Conservation (phyloP, 1,139 yeast genomes). For the Protomyces lactucae-debilis region DNA sequence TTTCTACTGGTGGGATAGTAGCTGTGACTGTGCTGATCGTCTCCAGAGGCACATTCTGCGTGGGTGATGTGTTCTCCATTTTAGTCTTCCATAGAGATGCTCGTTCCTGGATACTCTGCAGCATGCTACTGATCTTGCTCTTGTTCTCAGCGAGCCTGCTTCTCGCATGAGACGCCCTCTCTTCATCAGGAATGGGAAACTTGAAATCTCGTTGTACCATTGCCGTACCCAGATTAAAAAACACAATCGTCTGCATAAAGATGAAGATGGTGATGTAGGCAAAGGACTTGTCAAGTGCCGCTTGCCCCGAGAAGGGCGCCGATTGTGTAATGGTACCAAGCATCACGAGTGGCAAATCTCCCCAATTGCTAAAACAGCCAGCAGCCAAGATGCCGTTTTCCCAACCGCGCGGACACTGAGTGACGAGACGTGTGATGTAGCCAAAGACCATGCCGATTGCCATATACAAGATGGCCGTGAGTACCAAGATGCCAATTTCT, state of each 20-base stretch:
- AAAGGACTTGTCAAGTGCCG: conserved; percentile 58
- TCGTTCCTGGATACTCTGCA: background rate
- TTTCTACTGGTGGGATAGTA: background rate
- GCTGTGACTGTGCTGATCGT: background rate
- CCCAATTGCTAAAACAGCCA: conserved; percentile 58
- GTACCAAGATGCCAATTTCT: conserved; percentile 65
- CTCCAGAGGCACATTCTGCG: background rate
- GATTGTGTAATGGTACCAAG: conserved; percentile 74
- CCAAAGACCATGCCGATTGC: conserved; percentile 38
- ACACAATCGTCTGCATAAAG: conserved; percentile 62
- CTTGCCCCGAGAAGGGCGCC: conserved; percentile 55
- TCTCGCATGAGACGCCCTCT: background rate
- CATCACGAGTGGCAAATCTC: conserved; percentile 86
- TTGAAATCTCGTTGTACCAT: conserved; percentile 66
- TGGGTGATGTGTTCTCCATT: background rate
- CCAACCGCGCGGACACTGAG: conserved; percentile 67
- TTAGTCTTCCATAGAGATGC: background rate
- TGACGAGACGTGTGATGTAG: conserved; percentile 37
- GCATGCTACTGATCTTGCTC: background rate
- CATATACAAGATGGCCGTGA: conserved; percentile 54
- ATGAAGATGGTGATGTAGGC: conserved; percentile 80
- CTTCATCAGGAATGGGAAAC: background rate
- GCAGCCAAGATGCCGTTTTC: conserved; percentile 69
- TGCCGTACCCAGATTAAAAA: conserved; percentile 66
- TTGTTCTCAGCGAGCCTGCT: background rate